These are phyloP conservation scores for Hydnomerulius pinastri DNA, from an alignment of 768 basidiomycete genomes.

Conservation along the genomic window DNA sequence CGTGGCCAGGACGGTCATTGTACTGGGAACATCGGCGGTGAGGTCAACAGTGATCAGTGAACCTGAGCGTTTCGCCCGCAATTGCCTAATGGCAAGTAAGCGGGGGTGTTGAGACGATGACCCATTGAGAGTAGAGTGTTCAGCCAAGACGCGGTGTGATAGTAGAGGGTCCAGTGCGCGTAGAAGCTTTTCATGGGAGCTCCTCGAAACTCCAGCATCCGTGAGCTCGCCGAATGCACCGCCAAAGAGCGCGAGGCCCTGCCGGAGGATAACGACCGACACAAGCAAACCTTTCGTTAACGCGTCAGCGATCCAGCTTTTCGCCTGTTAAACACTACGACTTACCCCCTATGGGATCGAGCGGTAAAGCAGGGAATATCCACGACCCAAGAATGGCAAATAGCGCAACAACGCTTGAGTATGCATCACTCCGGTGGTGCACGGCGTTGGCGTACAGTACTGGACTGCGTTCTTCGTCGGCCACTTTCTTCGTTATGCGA, in stretches of 20 bases:
- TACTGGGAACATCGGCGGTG: constrained; percentile 64
- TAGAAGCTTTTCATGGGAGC: constrained; percentile 54
- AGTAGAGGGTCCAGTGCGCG: constrained; percentile 59
- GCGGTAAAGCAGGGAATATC: constrained; percentile 78
- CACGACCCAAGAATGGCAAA: constrained; percentile 91
- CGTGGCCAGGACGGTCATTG: constrained; percentile 58
- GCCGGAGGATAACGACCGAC: constrained; percentile 84
- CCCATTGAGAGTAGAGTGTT: background rate
- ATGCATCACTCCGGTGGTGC: constrained; percentile 97
- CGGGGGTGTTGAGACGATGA: constrained; percentile 27
- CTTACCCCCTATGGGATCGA: constrained; percentile 93
- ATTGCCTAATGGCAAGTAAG: constrained; percentile 48
- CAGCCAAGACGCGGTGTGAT: constrained; percentile 26
- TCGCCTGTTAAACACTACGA: background rate
- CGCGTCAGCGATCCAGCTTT: constrained; percentile 2
- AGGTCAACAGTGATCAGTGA: constrained; percentile 86
- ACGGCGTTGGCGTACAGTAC: constrained; percentile 95
- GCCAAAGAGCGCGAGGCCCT: constrained; percentile 66
- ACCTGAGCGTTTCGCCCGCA: constrained; percentile 78
- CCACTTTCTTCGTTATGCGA: constrained; percentile 84
- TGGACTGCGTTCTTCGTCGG: constrained; percentile 86
- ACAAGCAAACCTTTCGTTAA: constrained; percentile 67
- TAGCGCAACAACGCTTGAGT: constrained; percentile 89
- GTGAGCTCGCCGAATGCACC: constrained; percentile 81
- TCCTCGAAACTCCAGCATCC: constrained; percentile 73